Percentiles rank a stretch among this genome's conserved stretches.
Evolutionary conservation across 2,329 filamentous ascomycete species (phyloP).

Genomic region (Amauroascus verrucosus): DNA sequence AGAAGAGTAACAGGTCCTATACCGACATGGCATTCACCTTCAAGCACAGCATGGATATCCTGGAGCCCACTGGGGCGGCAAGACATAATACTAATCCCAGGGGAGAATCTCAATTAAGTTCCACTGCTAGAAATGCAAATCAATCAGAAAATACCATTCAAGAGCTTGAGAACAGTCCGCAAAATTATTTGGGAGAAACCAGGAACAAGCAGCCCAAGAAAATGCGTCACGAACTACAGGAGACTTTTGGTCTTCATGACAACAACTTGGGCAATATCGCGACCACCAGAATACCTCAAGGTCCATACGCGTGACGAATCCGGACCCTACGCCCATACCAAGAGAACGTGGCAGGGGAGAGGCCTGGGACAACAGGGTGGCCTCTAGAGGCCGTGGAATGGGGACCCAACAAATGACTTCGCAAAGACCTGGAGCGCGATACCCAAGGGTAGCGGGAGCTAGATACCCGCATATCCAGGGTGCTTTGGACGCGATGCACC

Average conservation of each 20-base stretch:
- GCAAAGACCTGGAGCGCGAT: not conserved
- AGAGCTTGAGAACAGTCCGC: not conserved
- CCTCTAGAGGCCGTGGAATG: not conserved
- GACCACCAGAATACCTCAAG: not conserved
- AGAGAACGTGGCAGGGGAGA: not conserved
- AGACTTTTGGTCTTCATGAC: conserved; percentile 1
- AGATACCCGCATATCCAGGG: not conserved
- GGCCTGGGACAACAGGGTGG: too few species aligned
- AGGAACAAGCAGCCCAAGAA: not conserved
- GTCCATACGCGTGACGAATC: conserved; percentile 13
- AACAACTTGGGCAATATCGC: conserved; percentile 1
- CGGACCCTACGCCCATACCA: not conserved
- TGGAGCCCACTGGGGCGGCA: not conserved
- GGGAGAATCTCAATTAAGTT: not conserved
- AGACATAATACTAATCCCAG: not conserved
- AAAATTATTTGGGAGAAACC: not conserved
- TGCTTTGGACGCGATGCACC: not conserved
- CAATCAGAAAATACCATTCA: not conserved
- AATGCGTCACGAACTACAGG: not conserved
- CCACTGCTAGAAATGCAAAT: not conserved
- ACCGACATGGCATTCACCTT: not conserved
- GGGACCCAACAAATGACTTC: not conserved
- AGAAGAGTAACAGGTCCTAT: not conserved
- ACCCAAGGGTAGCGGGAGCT: not conserved
- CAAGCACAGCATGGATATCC: not conserved